These are phyloP conservation scores for Hypoxylon rubiginosum DNA, from an alignment of 2,329 filamentous ascomycete species.

Conservation along the genomic window DNA sequence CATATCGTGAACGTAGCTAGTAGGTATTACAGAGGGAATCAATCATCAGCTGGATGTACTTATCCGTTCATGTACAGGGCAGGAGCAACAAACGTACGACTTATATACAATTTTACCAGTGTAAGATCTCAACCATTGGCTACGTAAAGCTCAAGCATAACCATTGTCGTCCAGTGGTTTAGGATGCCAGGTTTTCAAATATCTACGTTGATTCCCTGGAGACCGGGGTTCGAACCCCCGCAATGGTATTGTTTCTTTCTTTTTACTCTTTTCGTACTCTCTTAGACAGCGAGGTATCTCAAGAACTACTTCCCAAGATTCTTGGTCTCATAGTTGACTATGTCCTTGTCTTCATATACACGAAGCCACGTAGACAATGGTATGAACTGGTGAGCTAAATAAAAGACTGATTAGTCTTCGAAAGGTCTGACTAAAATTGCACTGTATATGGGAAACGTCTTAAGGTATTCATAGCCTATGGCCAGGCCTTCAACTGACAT, in stretches of 20 bases:
- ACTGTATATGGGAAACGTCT: no score
- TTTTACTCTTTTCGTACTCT: neutral
- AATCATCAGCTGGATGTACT: neutral
- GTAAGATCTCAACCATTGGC: neutral
- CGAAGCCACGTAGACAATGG: no score
- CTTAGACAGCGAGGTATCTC: no score
- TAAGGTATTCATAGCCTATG: no score
- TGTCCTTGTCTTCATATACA: no score
- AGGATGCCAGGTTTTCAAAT: conserved; percentile 34
- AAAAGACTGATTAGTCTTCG: no score
- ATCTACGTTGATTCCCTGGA: conserved; percentile 22
- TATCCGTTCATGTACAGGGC: conserved; percentile 11
- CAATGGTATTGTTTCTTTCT: conserved; percentile 23
- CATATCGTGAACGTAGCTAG: neutral
- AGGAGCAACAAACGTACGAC: conserved; percentile 1
- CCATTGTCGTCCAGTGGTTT: conserved; percentile 36
- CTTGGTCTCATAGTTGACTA: no score
- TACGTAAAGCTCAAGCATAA: no score
- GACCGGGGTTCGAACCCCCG: conserved; percentile 37
- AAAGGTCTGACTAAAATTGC: no score
- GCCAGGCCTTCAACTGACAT: no score
- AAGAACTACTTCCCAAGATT: no score
- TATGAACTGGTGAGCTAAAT: no score
- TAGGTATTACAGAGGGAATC: neutral
- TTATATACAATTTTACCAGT: conserved; percentile 13